Percentiles rank a stretch among this genome's conserved stretches.
phyloP scores from a whole-genome alignment of 2,329 filamentous ascomycete genomes.

The Xylaria arbuscula region DNA sequence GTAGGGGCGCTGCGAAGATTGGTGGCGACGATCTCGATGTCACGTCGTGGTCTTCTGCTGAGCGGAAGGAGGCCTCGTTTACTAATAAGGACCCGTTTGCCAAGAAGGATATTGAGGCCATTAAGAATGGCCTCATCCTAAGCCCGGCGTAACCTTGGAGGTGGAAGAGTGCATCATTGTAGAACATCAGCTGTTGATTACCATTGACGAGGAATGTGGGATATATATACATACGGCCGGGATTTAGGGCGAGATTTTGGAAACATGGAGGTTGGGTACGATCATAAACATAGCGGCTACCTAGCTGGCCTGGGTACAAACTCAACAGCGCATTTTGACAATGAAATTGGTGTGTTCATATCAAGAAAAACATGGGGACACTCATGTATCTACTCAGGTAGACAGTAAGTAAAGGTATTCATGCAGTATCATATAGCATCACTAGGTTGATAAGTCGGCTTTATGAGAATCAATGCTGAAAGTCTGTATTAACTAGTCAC shows the following conservation, averaged over 20 bases:
- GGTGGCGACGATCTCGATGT: constrained; percentile 55
- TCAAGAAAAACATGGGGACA: constrained; percentile 5
- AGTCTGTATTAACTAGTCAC: background rate
- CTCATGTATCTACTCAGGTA: background rate
- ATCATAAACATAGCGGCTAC: background rate
- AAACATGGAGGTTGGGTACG: background rate
- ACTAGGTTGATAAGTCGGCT: background rate
- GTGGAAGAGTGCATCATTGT: background rate
- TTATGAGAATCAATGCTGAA: background rate
- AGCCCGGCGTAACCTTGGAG: background rate
- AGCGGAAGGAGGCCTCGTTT: constrained; percentile 51
- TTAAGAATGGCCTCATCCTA: constrained; percentile 54
- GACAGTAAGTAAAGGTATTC: background rate
- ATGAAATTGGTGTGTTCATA: background rate
- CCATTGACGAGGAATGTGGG: constrained; percentile 17
- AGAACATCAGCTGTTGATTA: background rate
- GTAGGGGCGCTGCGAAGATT: constrained; percentile 40
- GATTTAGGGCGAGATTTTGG: background rate
- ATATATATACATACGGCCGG: too few species aligned
- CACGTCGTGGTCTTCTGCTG: constrained; percentile 49
- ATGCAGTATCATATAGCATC: background rate
- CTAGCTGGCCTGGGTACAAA: background rate
- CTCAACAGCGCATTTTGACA: background rate
- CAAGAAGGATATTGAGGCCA: constrained; percentile 48
- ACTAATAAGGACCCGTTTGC: constrained; percentile 52